Evolutionary conservation across 2,329 filamentous ascomycete genomes (phyloP).

Genomic region (Balansia obtecta): DNA sequence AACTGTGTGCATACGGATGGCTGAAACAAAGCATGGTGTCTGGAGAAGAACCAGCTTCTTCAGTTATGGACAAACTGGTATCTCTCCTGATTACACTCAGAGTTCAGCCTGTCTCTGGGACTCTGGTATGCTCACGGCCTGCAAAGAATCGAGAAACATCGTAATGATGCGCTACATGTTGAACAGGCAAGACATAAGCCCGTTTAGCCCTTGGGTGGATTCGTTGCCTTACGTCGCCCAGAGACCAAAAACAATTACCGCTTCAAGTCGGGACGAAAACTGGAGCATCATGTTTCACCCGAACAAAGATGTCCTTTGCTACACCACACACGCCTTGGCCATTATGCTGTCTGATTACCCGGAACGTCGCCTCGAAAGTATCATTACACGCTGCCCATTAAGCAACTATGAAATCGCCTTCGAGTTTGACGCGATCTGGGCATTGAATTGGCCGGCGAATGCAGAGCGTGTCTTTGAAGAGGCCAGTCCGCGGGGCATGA

Average conservation of each 20-base stretch:
- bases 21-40: neutral
- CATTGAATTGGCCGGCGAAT: neutral
- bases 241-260: neutral
- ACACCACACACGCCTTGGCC: neutral
- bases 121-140: neutral
- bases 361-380: neutral
- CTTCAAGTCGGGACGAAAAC: neutral
- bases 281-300: neutral
- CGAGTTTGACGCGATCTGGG: neutral
- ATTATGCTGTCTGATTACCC: neutral
- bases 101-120: slow-evolving; percentile 1
- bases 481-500: neutral
- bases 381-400: neutral
- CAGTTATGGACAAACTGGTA: neutral
- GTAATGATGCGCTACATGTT: neutral
- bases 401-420: neutral
- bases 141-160: neutral
- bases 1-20: neutral
- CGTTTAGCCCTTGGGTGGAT: too few species aligned
- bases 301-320: neutral
- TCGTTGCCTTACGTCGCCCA: too few species aligned
- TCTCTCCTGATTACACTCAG: neutral
- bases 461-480: neutral
- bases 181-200: neutral
- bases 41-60: neutral